Conservation (phyloP, 2,329 filamentous ascomycete genomes). For the Fonsecaea erecta region DNA sequence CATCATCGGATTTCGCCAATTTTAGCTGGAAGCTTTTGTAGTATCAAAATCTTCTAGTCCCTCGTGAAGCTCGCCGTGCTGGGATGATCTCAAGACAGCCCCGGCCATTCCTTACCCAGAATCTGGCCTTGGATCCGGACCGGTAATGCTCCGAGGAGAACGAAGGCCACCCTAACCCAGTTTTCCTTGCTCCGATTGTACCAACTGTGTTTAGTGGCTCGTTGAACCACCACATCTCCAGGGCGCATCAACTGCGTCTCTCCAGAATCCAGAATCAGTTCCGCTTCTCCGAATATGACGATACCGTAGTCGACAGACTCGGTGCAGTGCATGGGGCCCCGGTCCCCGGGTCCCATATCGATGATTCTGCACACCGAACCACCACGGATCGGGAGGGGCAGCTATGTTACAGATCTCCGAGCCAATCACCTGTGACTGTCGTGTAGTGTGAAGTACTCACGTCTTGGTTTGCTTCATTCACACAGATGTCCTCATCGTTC, state of each 20-base stretch:
- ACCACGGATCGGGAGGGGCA: neutral
- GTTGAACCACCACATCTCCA: constrained; percentile 61
- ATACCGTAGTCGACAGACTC: constrained; percentile 60
- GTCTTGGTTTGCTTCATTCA: constrained; percentile 1
- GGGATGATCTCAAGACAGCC: constrained; percentile 1
- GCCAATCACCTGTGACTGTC: neutral
- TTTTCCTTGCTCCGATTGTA: constrained; percentile 40
- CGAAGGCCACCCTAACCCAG: constrained; percentile 18
- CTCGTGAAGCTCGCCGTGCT: constrained; percentile 2
- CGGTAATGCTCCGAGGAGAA: constrained; percentile 6
- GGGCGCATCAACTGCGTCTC: constrained; percentile 51
- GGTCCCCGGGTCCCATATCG: constrained; percentile 52
- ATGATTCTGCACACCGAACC: constrained; percentile 29
- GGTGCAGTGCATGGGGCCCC: constrained; percentile 58
- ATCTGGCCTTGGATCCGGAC: constrained; percentile 1
- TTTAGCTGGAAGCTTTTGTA: neutral
- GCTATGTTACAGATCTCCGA: constrained; percentile 7
- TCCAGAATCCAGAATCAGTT: constrained; percentile 57
- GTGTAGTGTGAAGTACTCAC: constrained; percentile 2
- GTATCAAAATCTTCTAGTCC: neutral
- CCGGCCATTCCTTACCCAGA: neutral
- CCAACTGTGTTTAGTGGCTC: constrained; percentile 50
- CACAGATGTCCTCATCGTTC: neutral
- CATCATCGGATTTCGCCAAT: neutral
- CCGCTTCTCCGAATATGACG: constrained; percentile 58